These are phyloP conservation scores for Echium plantagineum DNA, from an alignment of 257 asterid species.

Conservation along the genomic window DNA sequence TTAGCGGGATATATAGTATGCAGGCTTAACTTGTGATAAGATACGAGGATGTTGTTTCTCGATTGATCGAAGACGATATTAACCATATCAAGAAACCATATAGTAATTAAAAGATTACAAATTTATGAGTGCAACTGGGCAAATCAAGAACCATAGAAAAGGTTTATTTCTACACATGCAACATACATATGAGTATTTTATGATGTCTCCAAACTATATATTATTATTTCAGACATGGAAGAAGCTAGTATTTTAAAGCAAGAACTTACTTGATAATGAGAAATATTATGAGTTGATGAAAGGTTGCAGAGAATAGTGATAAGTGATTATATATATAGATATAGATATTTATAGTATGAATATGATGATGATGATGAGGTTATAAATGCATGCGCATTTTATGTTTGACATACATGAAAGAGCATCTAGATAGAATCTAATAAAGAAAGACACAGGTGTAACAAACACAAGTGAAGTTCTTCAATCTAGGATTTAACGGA, in stretches of 20 bases:
- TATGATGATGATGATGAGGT: too few species aligned
- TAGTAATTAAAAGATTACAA: too few species aligned
- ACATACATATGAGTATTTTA: too few species aligned
- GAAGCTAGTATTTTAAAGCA: too few species aligned
- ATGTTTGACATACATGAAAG: background rate
- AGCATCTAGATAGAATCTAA: constrained; percentile 4
- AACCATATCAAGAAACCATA: too few species aligned
- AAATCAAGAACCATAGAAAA: too few species aligned
- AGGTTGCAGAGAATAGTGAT: background rate
- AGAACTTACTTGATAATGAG: background rate
- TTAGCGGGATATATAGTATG: too few species aligned
- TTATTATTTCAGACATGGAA: background rate
- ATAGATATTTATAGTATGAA: constrained; percentile 14
- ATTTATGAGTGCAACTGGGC: too few species aligned
- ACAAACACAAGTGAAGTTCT: background rate
- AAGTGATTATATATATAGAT: background rate
- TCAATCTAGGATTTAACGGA: too few species aligned
- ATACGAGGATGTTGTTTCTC: too few species aligned
- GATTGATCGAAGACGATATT: background rate
- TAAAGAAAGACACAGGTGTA: background rate
- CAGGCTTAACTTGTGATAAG: too few species aligned
- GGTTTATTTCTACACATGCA: background rate
- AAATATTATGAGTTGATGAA: background rate
- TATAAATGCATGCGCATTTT: background rate
- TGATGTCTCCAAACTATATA: background rate